phyloP scores from a whole-genome alignment of 208 protist species.

The Acanthamoeba lugdunensis region DNA sequence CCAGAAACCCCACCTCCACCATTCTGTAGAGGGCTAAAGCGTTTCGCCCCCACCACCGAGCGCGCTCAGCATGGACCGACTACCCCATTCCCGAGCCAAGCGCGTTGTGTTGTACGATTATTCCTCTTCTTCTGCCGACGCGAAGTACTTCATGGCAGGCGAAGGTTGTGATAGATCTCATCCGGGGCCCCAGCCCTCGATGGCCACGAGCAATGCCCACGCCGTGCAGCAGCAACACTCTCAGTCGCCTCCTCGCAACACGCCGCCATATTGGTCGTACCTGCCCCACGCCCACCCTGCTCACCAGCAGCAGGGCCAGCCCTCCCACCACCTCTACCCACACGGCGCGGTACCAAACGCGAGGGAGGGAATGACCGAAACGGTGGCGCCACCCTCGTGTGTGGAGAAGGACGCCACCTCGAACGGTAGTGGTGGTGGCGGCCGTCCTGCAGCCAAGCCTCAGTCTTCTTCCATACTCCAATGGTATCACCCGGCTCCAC shows the following conservation, averaged over 20 bases:
- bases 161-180: background rate
- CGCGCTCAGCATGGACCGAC: background rate
- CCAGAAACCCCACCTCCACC: background rate
- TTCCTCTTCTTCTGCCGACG: background rate
- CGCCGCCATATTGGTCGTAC: background rate
- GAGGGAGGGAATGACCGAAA: background rate
- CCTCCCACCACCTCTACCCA: background rate
- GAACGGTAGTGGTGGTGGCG: background rate
- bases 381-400: background rate
- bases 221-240: background rate
- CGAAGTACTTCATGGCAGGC: background rate
- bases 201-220: background rate
- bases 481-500: background rate
- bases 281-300: background rate
- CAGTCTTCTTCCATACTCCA: background rate
- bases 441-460: background rate
- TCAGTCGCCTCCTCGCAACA: background rate
- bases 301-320: background rate
- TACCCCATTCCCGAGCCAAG: background rate
- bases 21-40: background rate
- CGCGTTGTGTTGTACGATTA: too few relatives aligned
- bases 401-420: background rate
- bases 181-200: background rate
- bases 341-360: background rate
- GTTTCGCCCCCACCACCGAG: background rate